phyloP scores from a whole-genome alignment of 129 eudicot species.

The Centrapalus pauciflorus region DNA sequence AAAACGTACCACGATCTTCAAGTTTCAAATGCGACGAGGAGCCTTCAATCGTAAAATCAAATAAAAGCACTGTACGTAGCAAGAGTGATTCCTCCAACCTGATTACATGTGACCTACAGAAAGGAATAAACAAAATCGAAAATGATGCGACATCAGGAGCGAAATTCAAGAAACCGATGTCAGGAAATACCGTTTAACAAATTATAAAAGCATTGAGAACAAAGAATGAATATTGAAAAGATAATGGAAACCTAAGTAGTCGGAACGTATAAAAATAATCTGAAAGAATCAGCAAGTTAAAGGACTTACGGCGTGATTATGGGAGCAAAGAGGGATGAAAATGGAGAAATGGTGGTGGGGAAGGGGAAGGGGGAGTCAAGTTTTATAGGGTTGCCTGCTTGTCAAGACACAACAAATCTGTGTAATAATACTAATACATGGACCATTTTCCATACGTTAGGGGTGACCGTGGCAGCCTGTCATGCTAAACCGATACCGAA shows the following conservation, averaged over 20 bases:
- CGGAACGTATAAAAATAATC: background rate
- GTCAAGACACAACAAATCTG: constrained; percentile 8
- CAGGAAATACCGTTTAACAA: background rate
- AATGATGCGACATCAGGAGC: background rate
- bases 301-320: constrained; percentile 17
- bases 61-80: background rate
- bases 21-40: background rate
- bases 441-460: no score
- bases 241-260: background rate
- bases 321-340: constrained; percentile 1
- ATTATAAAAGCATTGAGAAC: background rate
- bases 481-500: no score
- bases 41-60: background rate
- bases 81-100: background rate
- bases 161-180: constrained; percentile 1
- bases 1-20: constrained; percentile 7
- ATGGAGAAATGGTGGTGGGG: background rate
- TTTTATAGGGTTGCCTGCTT: constrained; percentile 28
- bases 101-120: constrained; percentile 18
- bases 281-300: background rate
- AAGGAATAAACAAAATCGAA: background rate
- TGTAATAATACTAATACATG: no score
- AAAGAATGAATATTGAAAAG: background rate
- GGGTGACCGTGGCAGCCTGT: no score
- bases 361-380: constrained; percentile 8